Evolutionary conservation across 306 rosid species (phyloP).

Genomic region (Cercis canadensis): DNA sequence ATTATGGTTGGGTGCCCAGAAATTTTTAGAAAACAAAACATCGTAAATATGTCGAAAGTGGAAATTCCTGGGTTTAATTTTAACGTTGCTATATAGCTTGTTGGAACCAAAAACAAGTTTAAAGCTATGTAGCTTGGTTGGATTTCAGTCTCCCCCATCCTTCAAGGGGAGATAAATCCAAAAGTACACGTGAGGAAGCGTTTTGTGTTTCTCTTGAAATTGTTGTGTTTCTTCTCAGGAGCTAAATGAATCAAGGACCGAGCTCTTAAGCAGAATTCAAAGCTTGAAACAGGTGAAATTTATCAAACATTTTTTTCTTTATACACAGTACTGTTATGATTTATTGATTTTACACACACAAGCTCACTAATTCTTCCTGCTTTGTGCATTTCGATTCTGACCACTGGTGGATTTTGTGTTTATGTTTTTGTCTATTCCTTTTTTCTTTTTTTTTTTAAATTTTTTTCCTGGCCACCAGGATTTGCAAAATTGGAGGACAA

Average conservation of each 20-base stretch:
- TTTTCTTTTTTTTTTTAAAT: too few species aligned
- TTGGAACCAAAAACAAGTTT: too few species aligned
- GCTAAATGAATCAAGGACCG: slow-evolving; percentile 88
- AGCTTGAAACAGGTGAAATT: slow-evolving; percentile 75
- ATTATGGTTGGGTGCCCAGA: too few species aligned
- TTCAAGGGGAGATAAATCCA: too few species aligned
- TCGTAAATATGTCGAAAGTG: too few species aligned
- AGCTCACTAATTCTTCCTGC: not conserved
- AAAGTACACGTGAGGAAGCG: too few species aligned
- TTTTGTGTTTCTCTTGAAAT: not conserved
- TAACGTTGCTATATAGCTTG: too few species aligned
- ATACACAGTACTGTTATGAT: not conserved
- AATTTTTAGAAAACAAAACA: too few species aligned
- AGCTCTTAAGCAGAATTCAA: slow-evolving; percentile 83
- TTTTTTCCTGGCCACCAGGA: slow-evolving; percentile 58
- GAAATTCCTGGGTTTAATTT: too few species aligned
- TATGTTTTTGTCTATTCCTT: not conserved
- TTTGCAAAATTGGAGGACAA: slow-evolving; percentile 93
- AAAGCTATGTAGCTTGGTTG: too few species aligned
- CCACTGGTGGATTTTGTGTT: slow-evolving; percentile 2
- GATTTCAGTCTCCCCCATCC: too few species aligned
- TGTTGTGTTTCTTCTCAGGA: slow-evolving; percentile 58
- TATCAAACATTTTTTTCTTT: not conserved
- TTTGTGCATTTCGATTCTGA: not conserved
- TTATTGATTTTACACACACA: not conserved